Conservation (phyloP, 345 rosid species). For the Leavenworthia alabamica region DNA sequence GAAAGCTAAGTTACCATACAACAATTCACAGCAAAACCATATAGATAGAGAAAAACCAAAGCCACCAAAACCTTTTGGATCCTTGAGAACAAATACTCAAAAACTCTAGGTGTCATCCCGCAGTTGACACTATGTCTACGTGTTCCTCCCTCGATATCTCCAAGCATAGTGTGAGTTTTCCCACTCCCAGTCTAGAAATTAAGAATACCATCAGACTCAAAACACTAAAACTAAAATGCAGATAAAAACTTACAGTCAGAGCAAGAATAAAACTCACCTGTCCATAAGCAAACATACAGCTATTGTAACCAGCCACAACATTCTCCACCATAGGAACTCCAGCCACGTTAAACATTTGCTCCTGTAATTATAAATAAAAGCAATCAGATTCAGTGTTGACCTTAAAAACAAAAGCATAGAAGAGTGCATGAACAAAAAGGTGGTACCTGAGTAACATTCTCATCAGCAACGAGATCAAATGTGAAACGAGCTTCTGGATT, state of each 20-base stretch:
- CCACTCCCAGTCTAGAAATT: slow-evolving; percentile 92
- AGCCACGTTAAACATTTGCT: slow-evolving; percentile 79
- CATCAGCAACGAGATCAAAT: slow-evolving; percentile 90
- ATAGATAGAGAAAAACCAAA: not conserved
- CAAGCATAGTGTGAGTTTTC: slow-evolving; percentile 99
- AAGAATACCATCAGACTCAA: slow-evolving; percentile 3
- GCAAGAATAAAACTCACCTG: slow-evolving; percentile 50
- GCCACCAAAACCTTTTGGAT: slow-evolving; percentile 74
- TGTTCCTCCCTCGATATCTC: slow-evolving; percentile 94
- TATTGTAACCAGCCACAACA: slow-evolving; percentile 91
- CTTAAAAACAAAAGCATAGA: not conserved
- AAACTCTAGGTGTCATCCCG: slow-evolving; percentile 97
- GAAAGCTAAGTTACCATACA: not conserved
- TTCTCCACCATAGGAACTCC: slow-evolving; percentile 98
- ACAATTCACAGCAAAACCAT: not conserved
- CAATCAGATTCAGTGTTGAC: not conserved
- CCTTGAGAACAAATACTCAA: slow-evolving; percentile 79
- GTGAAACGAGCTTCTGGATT: slow-evolving; percentile 91
- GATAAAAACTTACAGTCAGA: not conserved
- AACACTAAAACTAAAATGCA: too few relatives aligned
- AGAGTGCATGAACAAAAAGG: too few relatives aligned
- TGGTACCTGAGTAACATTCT: slow-evolving; percentile 74
- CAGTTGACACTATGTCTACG: slow-evolving; percentile 90
- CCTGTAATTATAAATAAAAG: slow-evolving; percentile 40
- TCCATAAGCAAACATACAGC: slow-evolving; percentile 99